These are phyloP conservation scores for Avena atlantica DNA, from an alignment of 176 grass and related monocot species.

Conservation along the genomic window DNA sequence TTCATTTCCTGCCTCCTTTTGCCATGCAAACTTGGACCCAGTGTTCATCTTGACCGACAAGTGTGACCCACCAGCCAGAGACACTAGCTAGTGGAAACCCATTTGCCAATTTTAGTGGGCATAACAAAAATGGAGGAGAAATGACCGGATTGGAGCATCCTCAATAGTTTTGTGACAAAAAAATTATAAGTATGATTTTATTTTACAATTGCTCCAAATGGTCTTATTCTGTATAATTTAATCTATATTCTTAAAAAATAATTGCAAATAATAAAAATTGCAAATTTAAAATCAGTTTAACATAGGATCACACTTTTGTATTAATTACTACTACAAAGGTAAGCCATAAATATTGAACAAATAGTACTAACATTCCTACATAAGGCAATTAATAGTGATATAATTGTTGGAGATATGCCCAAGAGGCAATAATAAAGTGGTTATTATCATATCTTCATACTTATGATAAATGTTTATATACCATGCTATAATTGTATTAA, in stretches of 20 bases:
- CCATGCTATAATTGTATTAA: too few relatives aligned
- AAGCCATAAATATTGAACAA: background rate
- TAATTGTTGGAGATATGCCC: too few relatives aligned
- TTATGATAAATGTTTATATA: too few relatives aligned
- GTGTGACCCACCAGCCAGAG: background rate
- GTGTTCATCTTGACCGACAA: background rate
- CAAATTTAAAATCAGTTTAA: background rate
- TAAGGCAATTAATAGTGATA: background rate
- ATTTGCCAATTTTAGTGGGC: background rate
- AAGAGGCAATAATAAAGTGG: too few relatives aligned
- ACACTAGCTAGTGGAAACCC: background rate
- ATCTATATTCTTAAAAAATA: background rate
- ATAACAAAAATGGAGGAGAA: background rate
- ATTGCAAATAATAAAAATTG: conserved; percentile 2
- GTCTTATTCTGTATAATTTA: background rate
- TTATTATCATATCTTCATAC: too few relatives aligned
- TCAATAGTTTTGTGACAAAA: background rate
- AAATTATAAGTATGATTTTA: background rate
- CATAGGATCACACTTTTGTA: background rate
- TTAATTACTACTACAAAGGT: background rate
- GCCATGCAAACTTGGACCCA: background rate
- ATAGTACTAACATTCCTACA: background rate
- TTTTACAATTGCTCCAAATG: background rate
- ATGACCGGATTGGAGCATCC: background rate
- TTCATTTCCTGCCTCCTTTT: background rate